phyloP scores from a whole-genome alignment of 192 early-diverging fungal genomes.

The Mycoemilia scoparia region DNA sequence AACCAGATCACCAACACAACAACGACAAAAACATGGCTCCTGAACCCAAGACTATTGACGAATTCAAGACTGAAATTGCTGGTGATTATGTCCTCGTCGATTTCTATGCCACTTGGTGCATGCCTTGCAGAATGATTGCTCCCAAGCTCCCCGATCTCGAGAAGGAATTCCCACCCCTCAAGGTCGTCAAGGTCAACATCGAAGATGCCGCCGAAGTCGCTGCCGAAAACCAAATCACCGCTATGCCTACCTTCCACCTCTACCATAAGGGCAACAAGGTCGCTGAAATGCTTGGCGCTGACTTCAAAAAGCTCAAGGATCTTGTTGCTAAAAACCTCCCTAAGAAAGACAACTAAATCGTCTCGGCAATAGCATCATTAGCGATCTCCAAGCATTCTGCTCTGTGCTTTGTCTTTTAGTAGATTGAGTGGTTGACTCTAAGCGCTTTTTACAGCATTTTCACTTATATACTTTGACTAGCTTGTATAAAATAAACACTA shows the following conservation, averaged over 20 bases:
- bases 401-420: no score
- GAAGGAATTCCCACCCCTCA: conserved; percentile 26
- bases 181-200: conserved; percentile 73
- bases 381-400: no score
- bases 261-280: conserved; percentile 38
- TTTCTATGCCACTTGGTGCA: conserved; percentile 73
- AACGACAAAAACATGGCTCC: no score
- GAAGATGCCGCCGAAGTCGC: conserved; percentile 39
- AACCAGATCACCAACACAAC: no score
- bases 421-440: no score
- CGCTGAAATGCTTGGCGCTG: conserved; percentile 49
- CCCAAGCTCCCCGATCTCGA: conserved; percentile 45
- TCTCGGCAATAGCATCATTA: no score
- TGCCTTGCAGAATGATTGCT: conserved; percentile 60
- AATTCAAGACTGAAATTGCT: no score
- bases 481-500: no score
- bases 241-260: conserved; percentile 71
- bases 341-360: no score
- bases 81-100: conserved; percentile 60
- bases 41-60: no score
- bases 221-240: conserved; percentile 20
- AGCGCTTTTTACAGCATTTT: no score
- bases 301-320: conserved; percentile 9
- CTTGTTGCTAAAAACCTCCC: conserved; percentile 14
- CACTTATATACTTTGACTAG: no score